A percentile compares a stretch with the other conserved stretches of the same genome.
phyloP scores from a whole-genome alignment of 2,329 filamentous ascomycete genomes.

The Xenoacremonium recifei region DNA sequence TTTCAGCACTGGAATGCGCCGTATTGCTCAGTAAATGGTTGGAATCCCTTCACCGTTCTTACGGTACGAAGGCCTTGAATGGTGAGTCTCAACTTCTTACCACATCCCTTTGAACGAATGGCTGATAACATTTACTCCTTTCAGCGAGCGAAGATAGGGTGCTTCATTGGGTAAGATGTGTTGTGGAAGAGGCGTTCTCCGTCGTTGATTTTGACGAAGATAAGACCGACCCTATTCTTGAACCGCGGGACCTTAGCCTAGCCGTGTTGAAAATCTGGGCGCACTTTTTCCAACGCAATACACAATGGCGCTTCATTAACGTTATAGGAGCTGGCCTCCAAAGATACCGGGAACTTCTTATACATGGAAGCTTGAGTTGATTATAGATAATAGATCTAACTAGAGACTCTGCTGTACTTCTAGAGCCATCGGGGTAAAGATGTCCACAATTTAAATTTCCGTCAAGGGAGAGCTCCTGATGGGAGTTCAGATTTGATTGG shows the following conservation, averaged over 20 bases:
- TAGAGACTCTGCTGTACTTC: no score
- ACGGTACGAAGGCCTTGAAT: slow-evolving; percentile 20
- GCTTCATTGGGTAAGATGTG: slow-evolving; percentile 44
- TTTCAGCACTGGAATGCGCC: slow-evolving; percentile 54
- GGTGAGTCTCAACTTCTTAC: no score
- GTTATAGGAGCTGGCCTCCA: slow-evolving; percentile 41
- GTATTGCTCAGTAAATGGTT: slow-evolving; percentile 53
- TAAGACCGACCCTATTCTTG: slow-evolving; percentile 14
- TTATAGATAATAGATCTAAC: no score
- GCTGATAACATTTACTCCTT: background rate
- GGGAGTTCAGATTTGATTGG: no score
- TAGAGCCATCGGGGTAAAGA: no score
- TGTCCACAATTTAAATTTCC: no score
- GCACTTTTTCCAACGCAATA: slow-evolving; percentile 46
- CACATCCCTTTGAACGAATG: no score
- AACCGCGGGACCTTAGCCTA: slow-evolving; percentile 32
- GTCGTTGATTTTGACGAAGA: slow-evolving; percentile 39
- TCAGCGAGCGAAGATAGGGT: slow-evolving; percentile 43
- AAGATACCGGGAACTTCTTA: slow-evolving; percentile 28
- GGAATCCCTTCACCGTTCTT: slow-evolving; percentile 22
- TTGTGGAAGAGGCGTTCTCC: slow-evolving; percentile 42
- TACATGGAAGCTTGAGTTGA: no score
- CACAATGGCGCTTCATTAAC: slow-evolving; percentile 48
- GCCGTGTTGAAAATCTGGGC: slow-evolving; percentile 45
- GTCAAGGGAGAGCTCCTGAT: no score